Percentiles rank a stretch among this genome's conserved stretches.
These are phyloP conservation scores for Colletotrichum paranaense DNA, from an alignment of 2,329 filamentous ascomycete species.

Conservation along the genomic window DNA sequence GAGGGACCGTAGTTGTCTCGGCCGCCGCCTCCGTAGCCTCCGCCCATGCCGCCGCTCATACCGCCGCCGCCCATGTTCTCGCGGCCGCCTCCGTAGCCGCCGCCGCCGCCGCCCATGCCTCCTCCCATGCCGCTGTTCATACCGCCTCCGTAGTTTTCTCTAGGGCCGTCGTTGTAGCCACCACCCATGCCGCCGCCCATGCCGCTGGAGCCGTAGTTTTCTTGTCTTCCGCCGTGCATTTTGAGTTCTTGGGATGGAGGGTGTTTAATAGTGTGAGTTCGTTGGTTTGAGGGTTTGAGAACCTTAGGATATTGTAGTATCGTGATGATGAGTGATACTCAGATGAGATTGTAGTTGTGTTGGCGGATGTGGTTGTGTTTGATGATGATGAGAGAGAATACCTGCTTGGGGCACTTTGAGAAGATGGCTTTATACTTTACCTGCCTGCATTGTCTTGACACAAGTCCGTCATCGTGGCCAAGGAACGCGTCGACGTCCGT, in stretches of 20 bases:
- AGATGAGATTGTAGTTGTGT: not conserved
- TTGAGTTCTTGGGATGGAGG: not conserved
- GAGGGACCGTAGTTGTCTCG: conserved; percentile 13
- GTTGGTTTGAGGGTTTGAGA: not conserved
- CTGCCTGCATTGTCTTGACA: too few relatives aligned
- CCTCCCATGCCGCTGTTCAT: conserved; percentile 4
- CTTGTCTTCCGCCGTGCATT: conserved; percentile 30
- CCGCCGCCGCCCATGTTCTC: not conserved
- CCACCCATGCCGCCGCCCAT: conserved; percentile 26
- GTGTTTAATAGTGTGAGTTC: not conserved
- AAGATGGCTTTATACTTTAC: conserved; percentile 4
- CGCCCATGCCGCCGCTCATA: not conserved
- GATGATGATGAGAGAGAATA: not conserved
- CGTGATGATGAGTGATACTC: not conserved
- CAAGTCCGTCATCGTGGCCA: conserved; percentile 9
- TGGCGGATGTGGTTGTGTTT: not conserved
- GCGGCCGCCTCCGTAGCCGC: not conserved
- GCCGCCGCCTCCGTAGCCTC: conserved; percentile 8
- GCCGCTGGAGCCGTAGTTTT: conserved; percentile 30
- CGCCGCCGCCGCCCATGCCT: not conserved
- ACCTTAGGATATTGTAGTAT: not conserved
- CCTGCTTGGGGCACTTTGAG: not conserved
- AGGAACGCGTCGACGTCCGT: not conserved
- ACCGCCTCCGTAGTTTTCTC: not conserved
- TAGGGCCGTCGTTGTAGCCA: not conserved